Percentiles rank a stretch among this genome's conserved stretches.
Conservation (phyloP, 192 early-diverging fungal species). For the Gryganskiella cystojenkinii region DNA sequence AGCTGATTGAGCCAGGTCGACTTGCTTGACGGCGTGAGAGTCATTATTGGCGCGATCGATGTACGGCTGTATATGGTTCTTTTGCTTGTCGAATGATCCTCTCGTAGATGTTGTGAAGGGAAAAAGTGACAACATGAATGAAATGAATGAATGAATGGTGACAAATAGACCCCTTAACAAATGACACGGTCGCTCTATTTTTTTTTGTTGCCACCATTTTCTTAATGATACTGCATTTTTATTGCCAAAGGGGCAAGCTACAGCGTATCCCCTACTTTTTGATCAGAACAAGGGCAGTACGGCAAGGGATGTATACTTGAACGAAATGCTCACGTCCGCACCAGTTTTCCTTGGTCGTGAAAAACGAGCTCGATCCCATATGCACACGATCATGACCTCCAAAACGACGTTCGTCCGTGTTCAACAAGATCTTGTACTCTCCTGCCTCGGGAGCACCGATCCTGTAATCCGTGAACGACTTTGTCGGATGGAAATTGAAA, state of each 20-base stretch:
- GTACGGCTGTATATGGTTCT: no score
- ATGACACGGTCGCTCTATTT: no score
- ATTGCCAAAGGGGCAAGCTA: background rate
- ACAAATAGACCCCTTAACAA: no score
- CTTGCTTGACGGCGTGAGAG: no score
- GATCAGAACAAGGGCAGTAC: slow-evolving; percentile 39
- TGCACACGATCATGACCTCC: slow-evolving; percentile 89
- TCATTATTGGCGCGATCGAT: no score
- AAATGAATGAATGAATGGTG: no score
- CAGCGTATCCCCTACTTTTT: slow-evolving; percentile 9
- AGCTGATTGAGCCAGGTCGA: slow-evolving; percentile 51
- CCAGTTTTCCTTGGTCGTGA: slow-evolving; percentile 75
- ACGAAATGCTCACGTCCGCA: slow-evolving; percentile 79
- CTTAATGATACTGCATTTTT: background rate
- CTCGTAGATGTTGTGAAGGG: no score
- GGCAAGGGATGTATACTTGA: slow-evolving; percentile 63
- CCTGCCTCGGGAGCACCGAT: slow-evolving; percentile 80
- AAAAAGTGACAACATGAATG: no score
- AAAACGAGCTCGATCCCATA: slow-evolving; percentile 60
- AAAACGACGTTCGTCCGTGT: slow-evolving; percentile 81
- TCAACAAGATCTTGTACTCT: slow-evolving; percentile 77
- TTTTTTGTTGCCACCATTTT: background rate
- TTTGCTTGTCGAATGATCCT: no score
- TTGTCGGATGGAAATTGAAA: slow-evolving; percentile 95
- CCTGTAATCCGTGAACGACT: slow-evolving; percentile 89